Base-by-base conservation (phyloP, 805 yeast genomes). In the Hanseniaspora thailandica region DNA sequence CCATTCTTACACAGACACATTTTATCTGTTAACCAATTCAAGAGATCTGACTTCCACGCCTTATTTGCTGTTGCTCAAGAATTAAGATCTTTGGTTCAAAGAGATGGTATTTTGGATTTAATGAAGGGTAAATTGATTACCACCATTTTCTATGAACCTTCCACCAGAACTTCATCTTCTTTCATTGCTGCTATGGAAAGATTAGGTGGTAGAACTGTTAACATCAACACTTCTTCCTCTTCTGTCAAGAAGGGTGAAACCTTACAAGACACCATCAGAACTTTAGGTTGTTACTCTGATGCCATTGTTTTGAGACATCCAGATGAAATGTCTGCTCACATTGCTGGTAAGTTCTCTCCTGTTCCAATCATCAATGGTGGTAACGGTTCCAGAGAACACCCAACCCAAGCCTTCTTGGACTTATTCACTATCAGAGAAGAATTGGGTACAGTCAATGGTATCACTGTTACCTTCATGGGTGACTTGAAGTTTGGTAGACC, bases 101-200 rank as follows among this genome's bases (percentile, higher is more conserved):
- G 97, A 72, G 84, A 82, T 64, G 98, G 98, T 63, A 94, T 87
- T 52, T 74, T 93, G 65, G 96, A 90, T 68, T 70, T 93, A 57
- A 78, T 93, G 72, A 79, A 82, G 68, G 96, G 97, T 56, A 82
- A 95, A 63, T 81, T 93, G 54, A 75, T 93, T 63, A 86, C 96
- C 46, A 94, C 97, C 10, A 82, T 93, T 75, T 93, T 93, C 75
- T 93, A 88, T 69, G 99, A 93, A 74, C 98, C 99, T 61, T 87
- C 96, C 5, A 94, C 99, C 38, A 80, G 99, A 72, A 93, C 99
- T 33, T 80, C 94, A 19, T 81, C 97, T 22, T 93, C 97, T 1
- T 94, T 94, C 67, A 96, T 93, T 68, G 96, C 96, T 62, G 99
- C 99, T 56, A 93, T 93, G 98, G 97, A 93, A 76, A 85, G 99